Evolutionary conservation across 2,329 filamentous ascomycete species (phyloP).

Genomic region (Raffaelea deltoideospora): DNA sequence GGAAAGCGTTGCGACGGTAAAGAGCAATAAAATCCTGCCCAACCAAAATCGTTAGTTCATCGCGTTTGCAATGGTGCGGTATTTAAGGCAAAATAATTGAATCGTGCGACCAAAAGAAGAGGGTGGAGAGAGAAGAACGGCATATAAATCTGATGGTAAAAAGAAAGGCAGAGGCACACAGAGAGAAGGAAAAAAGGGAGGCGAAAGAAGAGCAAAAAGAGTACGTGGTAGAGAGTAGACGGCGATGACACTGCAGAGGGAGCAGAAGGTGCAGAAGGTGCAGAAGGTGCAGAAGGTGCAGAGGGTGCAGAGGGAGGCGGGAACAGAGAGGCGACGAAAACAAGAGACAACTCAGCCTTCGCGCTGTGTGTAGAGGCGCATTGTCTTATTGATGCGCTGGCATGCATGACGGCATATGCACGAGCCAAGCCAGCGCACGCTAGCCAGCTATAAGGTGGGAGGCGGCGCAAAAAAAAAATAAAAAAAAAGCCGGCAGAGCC

Average conservation of each 20-base stretch:
- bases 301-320: no score
- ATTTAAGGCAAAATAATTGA: constrained; percentile 17
- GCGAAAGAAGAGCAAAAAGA: background rate
- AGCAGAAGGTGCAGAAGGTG: no score
- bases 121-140: no score
- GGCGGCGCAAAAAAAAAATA: background rate
- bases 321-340: no score
- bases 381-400: constrained; percentile 37
- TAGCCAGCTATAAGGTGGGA: constrained; percentile 17
- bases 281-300: no score
- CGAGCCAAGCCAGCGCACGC: constrained; percentile 28
- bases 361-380: no score
- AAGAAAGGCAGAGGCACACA: constrained; percentile 1
- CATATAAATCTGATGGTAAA: constrained; percentile 15
- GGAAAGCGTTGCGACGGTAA: no score
- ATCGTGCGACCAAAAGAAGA: no score
- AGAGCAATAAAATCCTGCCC: constrained; percentile 18
- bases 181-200: background rate
- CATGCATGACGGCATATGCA: constrained; percentile 48
- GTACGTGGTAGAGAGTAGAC: no score
- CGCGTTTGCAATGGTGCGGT: constrained; percentile 15
- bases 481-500: no score
- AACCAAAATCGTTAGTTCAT: constrained; percentile 18
- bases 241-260: no score
- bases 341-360: no score